These are phyloP conservation scores for Saccharomyces hybrid DNA, from an alignment of 1,139 yeast species.

Conservation along the genomic window DNA sequence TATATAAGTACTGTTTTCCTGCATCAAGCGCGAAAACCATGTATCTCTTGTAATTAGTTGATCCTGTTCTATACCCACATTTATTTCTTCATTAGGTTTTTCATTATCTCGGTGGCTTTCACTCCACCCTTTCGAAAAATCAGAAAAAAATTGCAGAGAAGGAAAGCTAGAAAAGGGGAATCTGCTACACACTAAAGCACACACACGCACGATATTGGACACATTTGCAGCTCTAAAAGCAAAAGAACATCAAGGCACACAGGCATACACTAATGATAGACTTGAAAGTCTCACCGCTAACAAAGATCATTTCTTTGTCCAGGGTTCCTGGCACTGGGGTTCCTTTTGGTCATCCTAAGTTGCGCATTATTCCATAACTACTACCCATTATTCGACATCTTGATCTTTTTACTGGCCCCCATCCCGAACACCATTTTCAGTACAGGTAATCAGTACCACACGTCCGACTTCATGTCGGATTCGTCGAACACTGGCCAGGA, in stretches of 20 bases:
- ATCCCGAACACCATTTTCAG: conserved; percentile 51
- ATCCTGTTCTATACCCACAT: not conserved
- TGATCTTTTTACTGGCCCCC: conserved; percentile 61
- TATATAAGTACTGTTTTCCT: not conserved
- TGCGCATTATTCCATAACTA: conserved; percentile 69
- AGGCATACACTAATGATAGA: conserved; percentile 14
- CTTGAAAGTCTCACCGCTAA: conserved; percentile 42
- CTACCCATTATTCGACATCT: conserved; percentile 57
- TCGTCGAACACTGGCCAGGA: conserved; percentile 51
- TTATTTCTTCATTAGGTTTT: not conserved
- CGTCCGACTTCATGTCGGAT: conserved; percentile 56
- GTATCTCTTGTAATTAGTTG: conserved; percentile 1
- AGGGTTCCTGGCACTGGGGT: conserved; percentile 68
- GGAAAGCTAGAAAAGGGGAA: conserved; percentile 1
- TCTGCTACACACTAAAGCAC: not conserved
- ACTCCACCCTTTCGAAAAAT: not conserved
- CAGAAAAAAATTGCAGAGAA: not conserved
- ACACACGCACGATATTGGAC: not conserved
- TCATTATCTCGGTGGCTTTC: not conserved
- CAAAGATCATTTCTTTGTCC: conserved; percentile 62
- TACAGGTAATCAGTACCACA: conserved; percentile 24
- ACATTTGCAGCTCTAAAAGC: not conserved
- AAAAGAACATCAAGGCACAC: not conserved
- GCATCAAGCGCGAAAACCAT: not conserved
- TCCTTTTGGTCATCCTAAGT: conserved; percentile 59